These are phyloP conservation scores for Termitomyces sp. DNA, from an alignment of 768 basidiomycete species.

Conservation along the genomic window DNA sequence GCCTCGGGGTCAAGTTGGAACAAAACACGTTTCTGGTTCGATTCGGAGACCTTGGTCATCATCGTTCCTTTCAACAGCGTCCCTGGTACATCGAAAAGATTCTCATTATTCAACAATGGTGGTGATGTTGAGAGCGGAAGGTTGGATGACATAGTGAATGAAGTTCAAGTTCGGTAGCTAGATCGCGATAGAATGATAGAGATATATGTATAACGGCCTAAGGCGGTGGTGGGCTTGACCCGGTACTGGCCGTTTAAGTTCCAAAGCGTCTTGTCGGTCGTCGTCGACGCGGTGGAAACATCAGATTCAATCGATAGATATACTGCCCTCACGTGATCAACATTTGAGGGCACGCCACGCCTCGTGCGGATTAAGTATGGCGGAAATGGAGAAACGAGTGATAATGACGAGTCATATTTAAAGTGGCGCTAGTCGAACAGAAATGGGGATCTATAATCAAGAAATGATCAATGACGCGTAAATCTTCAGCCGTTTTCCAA, in stretches of 20 bases:
- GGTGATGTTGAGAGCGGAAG: neutral
- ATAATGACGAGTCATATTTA: neutral
- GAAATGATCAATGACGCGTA: no score
- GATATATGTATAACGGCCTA: neutral
- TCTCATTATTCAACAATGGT: neutral
- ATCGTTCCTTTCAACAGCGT: slow-evolving; percentile 40
- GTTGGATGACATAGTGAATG: neutral
- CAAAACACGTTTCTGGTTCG: slow-evolving; percentile 62
- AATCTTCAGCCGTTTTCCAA: no score
- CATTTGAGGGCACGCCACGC: no score
- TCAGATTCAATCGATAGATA: neutral
- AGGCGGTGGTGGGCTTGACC: neutral
- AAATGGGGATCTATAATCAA: no score
- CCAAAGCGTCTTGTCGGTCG: neutral
- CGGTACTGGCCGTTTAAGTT: neutral
- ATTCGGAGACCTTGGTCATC: slow-evolving; percentile 81
- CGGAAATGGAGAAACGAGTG: neutral
- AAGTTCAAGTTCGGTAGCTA: neutral
- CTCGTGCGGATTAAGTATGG: no score
- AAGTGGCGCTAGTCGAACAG: neutral
- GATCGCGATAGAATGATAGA: neutral
- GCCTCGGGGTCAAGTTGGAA: slow-evolving; percentile 76
- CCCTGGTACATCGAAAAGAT: slow-evolving; percentile 8
- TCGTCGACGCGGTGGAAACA: neutral
- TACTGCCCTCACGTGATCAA: neutral